Evolutionary conservation across 2,329 filamentous ascomycete species (phyloP), one percentile per base, ranked within the genome.

Genomic region (Colletotrichum tabaci): DNA sequence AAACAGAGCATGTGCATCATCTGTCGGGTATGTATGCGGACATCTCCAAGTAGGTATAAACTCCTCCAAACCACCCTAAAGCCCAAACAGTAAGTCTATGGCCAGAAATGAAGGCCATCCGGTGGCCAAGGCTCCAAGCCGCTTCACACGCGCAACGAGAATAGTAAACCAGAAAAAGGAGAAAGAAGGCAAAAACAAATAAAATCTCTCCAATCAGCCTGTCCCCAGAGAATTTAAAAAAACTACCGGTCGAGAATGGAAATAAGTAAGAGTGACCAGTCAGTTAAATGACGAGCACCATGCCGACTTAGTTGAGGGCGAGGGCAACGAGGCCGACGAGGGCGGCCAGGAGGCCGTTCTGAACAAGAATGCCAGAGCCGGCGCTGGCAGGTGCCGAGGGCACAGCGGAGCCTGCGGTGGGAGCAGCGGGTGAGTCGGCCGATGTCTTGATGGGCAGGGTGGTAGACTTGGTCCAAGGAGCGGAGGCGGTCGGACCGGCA

Each of bases 241-340:
- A 73, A 74, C 62, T 61, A 68, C 72, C 61, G 57, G 62, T 63
- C 40, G 21, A 42, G 66, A 63, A 74, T 61, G 62, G 73, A 74
- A 73, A 63, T 61, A 68, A 61, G 61, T 73, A 69, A 66, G 71
- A 46, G 58, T 57, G 40, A 68, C 72, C 63, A 64, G 61, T 35
- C 10, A 18, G 35, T 66, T 26, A 42, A 23, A 23, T 68, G n/a
- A 6, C 26, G 18, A 50, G 52, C 38, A 9, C 46, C 26, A 42
- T n/a, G n/a, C 15, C 50, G 42, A 21, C 61, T 49, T 56, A 71
- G 60, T 75, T 78, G 67, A 84, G 80, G 67, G 83, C 79, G 70
- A 81, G 69, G 70, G 81, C 84, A 71, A 81, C 84, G 46, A 82
- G 83, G 38, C 81, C 80, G 66, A 86, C 71, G 47, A 80, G 81